Conservation (phyloP, 805 yeast genomes). For the Myxozyma neotropica region DNA sequence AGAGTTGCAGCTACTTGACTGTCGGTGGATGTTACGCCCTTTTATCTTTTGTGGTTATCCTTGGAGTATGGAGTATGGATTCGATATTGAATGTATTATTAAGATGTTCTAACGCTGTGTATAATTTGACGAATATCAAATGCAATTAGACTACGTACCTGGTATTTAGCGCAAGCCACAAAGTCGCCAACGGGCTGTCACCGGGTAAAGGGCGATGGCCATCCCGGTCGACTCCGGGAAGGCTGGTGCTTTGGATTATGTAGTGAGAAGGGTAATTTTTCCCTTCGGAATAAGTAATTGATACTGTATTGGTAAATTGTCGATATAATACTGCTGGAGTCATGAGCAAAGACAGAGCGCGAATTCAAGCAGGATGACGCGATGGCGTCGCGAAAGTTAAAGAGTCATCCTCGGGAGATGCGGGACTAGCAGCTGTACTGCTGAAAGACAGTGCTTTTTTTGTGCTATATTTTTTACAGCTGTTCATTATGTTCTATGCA, state of each 20-base stretch:
- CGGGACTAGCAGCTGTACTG: background rate
- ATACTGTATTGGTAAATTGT: too few species aligned
- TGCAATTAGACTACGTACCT: too few species aligned
- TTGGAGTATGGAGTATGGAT: background rate
- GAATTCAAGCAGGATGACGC: background rate
- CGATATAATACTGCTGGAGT: too few species aligned
- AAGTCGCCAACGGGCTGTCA: conserved; percentile 2
- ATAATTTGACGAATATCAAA: too few species aligned
- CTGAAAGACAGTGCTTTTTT: background rate
- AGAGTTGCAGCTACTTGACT: background rate
- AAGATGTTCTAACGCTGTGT: too few species aligned
- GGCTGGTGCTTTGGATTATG: too few species aligned
- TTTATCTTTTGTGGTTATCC: background rate
- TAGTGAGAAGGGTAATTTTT: too few species aligned
- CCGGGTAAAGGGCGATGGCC: background rate
- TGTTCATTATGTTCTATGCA: background rate
- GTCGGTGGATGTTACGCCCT: background rate
- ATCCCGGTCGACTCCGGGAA: too few species aligned
- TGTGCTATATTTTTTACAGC: background rate
- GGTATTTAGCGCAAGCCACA: conserved; percentile 12
- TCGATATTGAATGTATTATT: too few species aligned
- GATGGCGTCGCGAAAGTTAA: background rate
- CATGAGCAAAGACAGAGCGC: too few species aligned
- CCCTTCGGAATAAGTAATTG: too few species aligned
- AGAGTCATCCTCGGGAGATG: background rate